These are phyloP conservation scores for Picea sitchensis DNA, from an alignment of 75 land plant genomes.

Conservation along the genomic window DNA sequence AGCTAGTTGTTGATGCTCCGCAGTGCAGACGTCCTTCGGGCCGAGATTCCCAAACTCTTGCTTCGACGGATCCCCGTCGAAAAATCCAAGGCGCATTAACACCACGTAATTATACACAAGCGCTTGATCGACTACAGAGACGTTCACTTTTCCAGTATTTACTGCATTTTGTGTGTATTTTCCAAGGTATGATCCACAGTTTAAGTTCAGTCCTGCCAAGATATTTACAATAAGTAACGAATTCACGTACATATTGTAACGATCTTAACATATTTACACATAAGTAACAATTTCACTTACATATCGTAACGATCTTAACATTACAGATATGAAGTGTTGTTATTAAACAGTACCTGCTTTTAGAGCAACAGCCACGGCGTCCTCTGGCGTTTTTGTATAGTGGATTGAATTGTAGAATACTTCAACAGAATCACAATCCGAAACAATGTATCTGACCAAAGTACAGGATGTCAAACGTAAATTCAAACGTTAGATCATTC, in stretches of 20 bases:
- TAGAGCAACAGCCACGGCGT: slow-evolving; percentile 78
- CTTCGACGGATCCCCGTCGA: slow-evolving; percentile 36
- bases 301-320: too few species aligned
- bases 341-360: slow-evolving; percentile 46
- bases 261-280: too few species aligned
- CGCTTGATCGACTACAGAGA: slow-evolving; percentile 23
- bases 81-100: slow-evolving; percentile 42
- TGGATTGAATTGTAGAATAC: slow-evolving; percentile 68
- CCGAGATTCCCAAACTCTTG: slow-evolving; percentile 28
- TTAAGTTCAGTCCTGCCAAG: slow-evolving; percentile 35
- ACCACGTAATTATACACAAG: slow-evolving; percentile 34
- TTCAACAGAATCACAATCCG: slow-evolving; percentile 92
- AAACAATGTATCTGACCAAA: slow-evolving; percentile 75
- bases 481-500: background rate
- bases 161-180: slow-evolving; percentile 25
- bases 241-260: too few species aligned
- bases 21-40: slow-evolving; percentile 28
- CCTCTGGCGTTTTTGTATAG: slow-evolving; percentile 88
- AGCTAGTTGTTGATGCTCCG: slow-evolving; percentile 39
- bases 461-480: background rate
- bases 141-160: slow-evolving; percentile 19
- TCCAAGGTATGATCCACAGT: slow-evolving; percentile 33
- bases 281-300: too few species aligned
- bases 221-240: too few species aligned
- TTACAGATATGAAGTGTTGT: background rate